Conservation (phyloP, 176 grass and related monocot species). For the Phoenix roebelenii region DNA sequence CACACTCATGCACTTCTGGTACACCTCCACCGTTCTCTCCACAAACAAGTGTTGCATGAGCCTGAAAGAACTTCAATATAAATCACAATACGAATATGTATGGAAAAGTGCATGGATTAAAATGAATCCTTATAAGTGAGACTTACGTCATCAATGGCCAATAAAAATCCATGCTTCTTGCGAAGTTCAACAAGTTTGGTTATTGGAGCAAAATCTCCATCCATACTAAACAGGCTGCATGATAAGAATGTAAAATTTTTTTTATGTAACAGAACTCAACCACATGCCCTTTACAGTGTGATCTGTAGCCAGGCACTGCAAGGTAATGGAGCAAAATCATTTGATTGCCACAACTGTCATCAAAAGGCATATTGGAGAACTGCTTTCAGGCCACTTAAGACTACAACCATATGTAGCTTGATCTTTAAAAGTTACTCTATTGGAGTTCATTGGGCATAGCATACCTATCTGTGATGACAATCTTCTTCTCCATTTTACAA, state of each 20-base stretch:
- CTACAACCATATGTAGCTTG: conserved; percentile 12
- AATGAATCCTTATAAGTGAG: background rate
- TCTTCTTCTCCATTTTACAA: conserved; percentile 71
- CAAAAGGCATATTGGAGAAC: background rate
- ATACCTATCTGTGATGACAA: conserved; percentile 84
- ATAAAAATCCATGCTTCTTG: conserved; percentile 70
- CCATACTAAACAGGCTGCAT: conserved; percentile 92
- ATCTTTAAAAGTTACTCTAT: background rate
- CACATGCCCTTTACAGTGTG: too few relatives aligned
- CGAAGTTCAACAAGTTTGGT: conserved; percentile 54
- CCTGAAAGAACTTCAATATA: conserved; percentile 37
- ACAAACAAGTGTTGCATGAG: conserved; percentile 86
- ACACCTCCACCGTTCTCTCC: conserved; percentile 74
- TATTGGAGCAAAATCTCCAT: conserved; percentile 90
- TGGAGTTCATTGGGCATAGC: conserved; percentile 9
- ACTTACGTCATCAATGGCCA: conserved; percentile 91
- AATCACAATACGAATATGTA: background rate
- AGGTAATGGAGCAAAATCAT: background rate
- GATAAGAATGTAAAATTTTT: conserved; percentile 12
- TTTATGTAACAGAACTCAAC: background rate
- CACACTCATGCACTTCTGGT: conserved; percentile 52
- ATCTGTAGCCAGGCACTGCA: background rate
- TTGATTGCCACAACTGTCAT: background rate
- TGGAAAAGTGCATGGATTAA: background rate
- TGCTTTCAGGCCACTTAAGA: background rate